A percentile compares a stretch with the other conserved stretches of the same genome.
Evolutionary conservation across 768 basidiomycete genomes (phyloP).

Genomic region (Leccinum incarnatum): DNA sequence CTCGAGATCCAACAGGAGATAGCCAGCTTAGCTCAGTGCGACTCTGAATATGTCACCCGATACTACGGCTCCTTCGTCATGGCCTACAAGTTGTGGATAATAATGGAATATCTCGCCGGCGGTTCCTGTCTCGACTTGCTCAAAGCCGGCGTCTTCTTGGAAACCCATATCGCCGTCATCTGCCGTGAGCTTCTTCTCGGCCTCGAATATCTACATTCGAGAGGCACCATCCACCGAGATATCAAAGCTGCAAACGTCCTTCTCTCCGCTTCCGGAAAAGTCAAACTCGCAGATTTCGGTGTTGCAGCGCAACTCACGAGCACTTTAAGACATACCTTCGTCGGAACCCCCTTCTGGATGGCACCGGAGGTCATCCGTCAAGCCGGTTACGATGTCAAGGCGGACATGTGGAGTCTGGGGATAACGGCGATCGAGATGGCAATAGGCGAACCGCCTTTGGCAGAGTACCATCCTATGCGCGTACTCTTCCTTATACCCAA

Average conservation of each 20-base stretch:
- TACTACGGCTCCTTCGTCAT: constrained; percentile 98
- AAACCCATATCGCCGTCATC: constrained; percentile 92
- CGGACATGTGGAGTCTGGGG: constrained; percentile 97
- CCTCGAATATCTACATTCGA: constrained; percentile 92
- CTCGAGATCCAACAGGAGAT: constrained; percentile 99
- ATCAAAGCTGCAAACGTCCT: constrained; percentile 98
- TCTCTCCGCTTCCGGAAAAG: constrained; percentile 85
- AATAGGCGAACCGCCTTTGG: constrained; percentile 92
- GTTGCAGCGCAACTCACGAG: constrained; percentile 96
- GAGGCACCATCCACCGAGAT: constrained; percentile 96
- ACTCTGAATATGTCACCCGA: constrained; percentile 93
- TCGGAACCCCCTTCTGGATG: constrained; percentile 98
- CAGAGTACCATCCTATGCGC: constrained; percentile 98
- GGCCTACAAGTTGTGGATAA: constrained; percentile 96
- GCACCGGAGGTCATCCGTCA: constrained; percentile 98
- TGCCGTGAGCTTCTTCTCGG: constrained; percentile 91
- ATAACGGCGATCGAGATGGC: constrained; percentile 99
- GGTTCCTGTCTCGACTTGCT: constrained; percentile 98
- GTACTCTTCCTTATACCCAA: constrained; percentile 98
- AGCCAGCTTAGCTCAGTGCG: constrained; percentile 91
- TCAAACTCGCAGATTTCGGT: constrained; percentile 98
- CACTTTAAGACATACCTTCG: constrained; percentile 94
- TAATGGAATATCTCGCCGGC: constrained; percentile 99
- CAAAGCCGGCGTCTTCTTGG: constrained; percentile 87
- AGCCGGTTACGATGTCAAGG: constrained; percentile 93